These are phyloP conservation scores for Rhizomucor miehei DNA, from an alignment of 371 early-diverging fungal species.

Conservation along the genomic window DNA sequence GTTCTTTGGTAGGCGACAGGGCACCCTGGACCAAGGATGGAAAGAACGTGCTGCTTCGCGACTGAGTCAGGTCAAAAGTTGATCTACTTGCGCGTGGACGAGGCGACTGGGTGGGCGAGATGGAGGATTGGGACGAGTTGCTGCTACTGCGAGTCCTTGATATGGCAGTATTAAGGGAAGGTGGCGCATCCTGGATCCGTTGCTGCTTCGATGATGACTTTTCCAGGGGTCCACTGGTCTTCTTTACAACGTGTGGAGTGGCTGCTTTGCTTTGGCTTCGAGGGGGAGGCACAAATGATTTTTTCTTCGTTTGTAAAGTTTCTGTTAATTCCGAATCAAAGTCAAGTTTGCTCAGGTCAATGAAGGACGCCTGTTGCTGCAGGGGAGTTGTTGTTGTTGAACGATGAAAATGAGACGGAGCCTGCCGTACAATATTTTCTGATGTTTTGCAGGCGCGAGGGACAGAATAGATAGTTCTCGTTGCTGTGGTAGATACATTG, in stretches of 20 bases:
- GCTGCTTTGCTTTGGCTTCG: conserved; percentile 3
- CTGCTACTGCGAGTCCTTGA: background rate
- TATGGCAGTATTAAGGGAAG: background rate
- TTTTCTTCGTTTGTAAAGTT: background rate
- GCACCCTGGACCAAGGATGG: background rate
- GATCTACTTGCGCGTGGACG: conserved; percentile 7
- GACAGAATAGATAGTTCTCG: background rate
- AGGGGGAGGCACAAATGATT: conserved; percentile 5
- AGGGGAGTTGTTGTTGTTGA: too few relatives aligned
- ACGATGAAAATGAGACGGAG: too few relatives aligned
- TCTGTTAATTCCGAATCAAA: background rate
- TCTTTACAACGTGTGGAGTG: background rate
- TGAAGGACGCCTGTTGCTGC: too few relatives aligned
- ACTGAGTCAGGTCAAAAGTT: conserved; percentile 3
- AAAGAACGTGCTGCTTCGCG: background rate
- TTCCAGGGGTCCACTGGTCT: background rate
- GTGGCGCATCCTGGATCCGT: background rate
- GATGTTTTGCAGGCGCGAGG: too few relatives aligned
- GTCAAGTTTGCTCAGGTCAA: too few relatives aligned
- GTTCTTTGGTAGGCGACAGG: too few relatives aligned
- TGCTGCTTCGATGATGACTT: background rate
- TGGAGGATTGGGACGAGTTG: conserved; percentile 2
- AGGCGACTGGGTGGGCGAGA: conserved; percentile 5
- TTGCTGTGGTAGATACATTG: background rate
- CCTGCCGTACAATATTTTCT: too few relatives aligned